Conservation (phyloP, 1,284 basidiomycete genomes). For the Fomitopsis palustris region DNA sequence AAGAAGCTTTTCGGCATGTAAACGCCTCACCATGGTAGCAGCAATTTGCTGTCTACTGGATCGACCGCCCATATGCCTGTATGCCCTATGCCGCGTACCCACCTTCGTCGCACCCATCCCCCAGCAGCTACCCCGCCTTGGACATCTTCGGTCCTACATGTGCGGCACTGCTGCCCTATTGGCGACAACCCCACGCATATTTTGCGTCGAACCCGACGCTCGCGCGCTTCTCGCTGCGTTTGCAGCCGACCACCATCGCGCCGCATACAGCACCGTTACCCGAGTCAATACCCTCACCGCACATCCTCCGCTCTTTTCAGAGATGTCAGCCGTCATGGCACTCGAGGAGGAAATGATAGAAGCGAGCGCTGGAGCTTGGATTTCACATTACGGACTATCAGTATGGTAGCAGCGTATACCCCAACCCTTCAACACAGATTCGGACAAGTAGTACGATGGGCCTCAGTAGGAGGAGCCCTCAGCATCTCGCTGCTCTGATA, state of each 20-base stretch:
- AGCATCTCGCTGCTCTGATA: neutral
- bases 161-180: neutral
- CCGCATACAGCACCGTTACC: too few relatives aligned
- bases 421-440: too few relatives aligned
- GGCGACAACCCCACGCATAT: neutral
- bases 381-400: too few relatives aligned
- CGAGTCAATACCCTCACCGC: too few relatives aligned
- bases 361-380: too few relatives aligned
- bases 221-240: neutral
- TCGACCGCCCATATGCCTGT: neutral
- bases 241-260: neutral
- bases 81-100: neutral
- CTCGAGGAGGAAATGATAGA: too few relatives aligned
- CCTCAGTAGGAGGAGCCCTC: neutral
- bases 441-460: too few relatives aligned
- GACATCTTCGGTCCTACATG: neutral
- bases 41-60: neutral
- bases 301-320: too few relatives aligned
- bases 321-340: too few relatives aligned
- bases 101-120: neutral
- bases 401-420: too few relatives aligned
- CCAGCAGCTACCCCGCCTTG: neutral
- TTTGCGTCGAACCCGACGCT: neutral
- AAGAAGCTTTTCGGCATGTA: slow-evolving; percentile 18
- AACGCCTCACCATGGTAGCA: neutral